Percentiles rank a stretch among this genome's conserved stretches.
phyloP scores from a whole-genome alignment of 345 rosid species.

The Melaleuca alternifolia region DNA sequence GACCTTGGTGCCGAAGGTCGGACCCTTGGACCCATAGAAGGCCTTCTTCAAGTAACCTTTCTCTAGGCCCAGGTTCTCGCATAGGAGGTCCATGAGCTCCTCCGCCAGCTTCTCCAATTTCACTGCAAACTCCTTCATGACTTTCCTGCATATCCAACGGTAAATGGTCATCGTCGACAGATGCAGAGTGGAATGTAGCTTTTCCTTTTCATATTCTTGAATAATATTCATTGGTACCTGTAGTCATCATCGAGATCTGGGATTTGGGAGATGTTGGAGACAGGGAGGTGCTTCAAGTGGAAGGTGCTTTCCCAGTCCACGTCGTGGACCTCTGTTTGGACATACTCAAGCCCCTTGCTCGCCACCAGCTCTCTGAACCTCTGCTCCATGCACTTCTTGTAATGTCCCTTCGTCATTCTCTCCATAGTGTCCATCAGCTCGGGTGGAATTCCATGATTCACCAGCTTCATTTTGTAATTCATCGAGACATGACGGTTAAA shows the following conservation, averaged over 20 bases:
- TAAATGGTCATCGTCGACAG: too few relatives aligned
- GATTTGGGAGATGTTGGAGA: slow-evolving; percentile 47
- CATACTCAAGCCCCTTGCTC: slow-evolving; percentile 49
- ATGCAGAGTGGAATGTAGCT: not conserved
- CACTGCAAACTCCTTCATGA: slow-evolving; percentile 66
- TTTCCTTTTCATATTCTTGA: not conserved
- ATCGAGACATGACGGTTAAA: not conserved
- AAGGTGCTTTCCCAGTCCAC: slow-evolving; percentile 96
- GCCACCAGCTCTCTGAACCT: slow-evolving; percentile 69
- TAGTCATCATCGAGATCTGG: slow-evolving; percentile 70
- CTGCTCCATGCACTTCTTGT: slow-evolving; percentile 79
- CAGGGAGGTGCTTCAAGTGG: slow-evolving; percentile 60
- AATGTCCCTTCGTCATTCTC: slow-evolving; percentile 63
- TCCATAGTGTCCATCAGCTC: slow-evolving; percentile 73
- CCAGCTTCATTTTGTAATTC: slow-evolving; percentile 21
- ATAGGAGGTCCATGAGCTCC: slow-evolving; percentile 65
- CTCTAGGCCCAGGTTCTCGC: slow-evolving; percentile 80
- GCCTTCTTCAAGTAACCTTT: slow-evolving; percentile 66
- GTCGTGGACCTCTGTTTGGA: slow-evolving; percentile 52
- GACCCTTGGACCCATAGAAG: slow-evolving; percentile 56
- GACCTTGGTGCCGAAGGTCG: slow-evolving; percentile 85
- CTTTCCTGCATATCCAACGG: slow-evolving; percentile 22
- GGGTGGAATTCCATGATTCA: slow-evolving; percentile 67
- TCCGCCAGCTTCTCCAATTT: slow-evolving; percentile 75
- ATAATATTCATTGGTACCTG: slow-evolving; percentile 25